phyloP scores from a whole-genome alignment of 2,329 filamentous ascomycete genomes.

The Neofusicoccum ribis region DNA sequence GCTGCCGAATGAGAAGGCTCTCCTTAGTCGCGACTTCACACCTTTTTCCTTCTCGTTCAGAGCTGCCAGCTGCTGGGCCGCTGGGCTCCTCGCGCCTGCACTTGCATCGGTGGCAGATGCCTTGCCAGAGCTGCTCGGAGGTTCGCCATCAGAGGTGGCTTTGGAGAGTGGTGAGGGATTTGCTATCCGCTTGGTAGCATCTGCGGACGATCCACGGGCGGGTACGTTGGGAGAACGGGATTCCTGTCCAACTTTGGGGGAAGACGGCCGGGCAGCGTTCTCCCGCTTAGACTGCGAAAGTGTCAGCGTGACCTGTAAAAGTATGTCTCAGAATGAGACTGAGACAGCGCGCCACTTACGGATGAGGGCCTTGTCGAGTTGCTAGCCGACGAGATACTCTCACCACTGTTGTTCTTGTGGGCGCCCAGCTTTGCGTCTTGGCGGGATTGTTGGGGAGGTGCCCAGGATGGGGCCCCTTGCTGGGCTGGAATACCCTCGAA shows the following conservation, averaged over 20 bases:
- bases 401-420: conserved; percentile 36
- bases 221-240: conserved; percentile 28
- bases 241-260: conserved; percentile 10
- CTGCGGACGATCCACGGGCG: conserved; percentile 37
- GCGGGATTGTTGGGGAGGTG: conserved; percentile 25
- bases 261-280: conserved; percentile 8
- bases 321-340: neutral
- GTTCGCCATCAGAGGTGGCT: conserved; percentile 39
- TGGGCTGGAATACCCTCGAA: conserved; percentile 44
- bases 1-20: conserved; percentile 96
- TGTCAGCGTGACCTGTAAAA: neutral
- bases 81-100: conserved; percentile 59
- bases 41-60: conserved; percentile 82
- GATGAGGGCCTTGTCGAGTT: conserved; percentile 34
- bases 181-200: conserved; percentile 42
- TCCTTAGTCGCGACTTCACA: conserved; percentile 81
- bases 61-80: conserved; percentile 82
- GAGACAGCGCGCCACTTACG: conserved; percentile 26
- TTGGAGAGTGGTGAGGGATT: conserved; percentile 51
- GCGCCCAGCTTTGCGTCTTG: conserved; percentile 34
- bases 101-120: conserved; percentile 16
- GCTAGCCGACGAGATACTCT: conserved; percentile 36
- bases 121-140: conserved; percentile 20
- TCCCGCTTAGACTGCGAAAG: conserved; percentile 15
- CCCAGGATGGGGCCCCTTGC: conserved; percentile 21